Evolutionary conservation across 192 early-diverging fungal genomes (phyloP), one percentile per base, ranked within the genome.

Genomic region (Entomortierella beljakovae): DNA sequence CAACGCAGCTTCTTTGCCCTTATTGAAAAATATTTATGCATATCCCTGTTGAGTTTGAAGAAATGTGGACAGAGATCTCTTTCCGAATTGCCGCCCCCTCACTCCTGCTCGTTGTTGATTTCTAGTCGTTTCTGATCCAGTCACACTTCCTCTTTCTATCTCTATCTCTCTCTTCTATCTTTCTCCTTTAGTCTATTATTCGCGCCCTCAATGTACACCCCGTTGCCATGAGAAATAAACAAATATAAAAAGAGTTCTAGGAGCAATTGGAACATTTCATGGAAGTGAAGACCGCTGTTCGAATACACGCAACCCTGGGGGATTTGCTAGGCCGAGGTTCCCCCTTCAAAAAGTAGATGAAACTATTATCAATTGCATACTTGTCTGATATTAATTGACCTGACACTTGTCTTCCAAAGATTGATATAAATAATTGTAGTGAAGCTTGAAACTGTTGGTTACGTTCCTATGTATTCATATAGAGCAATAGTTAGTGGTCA

Each of bases 321-420:
- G 15, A 38, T 38, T 13, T 46, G 20, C 15, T 20, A 20, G 11
- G 43, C 43, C 43, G 6, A 15, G 15, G 15, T 2, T 2, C 20
- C 20, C 43, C 43, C 20, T 11, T 46, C 2, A 40, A 9, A 40
- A 40, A 9, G 37, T 9, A 9, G 13, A 40, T 40, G 37, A n/a
- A 18, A 51, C 18, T 51, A 6, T 51, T 25, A 6, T 51, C 29
- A 9, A 22, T 60, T 38, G 37, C 37, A 38, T 64, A 79, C 74
- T 66, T 79, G 50, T 79, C 74, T 8, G 66, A 28, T 6, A 79
- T 66, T 3, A 68, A 32, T 15, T 79, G 74, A 23, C 74, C 74
- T n/a, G 74, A 79, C 22, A 79, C 74, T 25, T 79, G 74, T 26
- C 74, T 52, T 10, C 74, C 74, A 79, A 79, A 79, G 56, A 79